These are phyloP conservation scores for Fagus sylvatica DNA, from an alignment of 306 rosid genomes.

Conservation along the genomic window DNA sequence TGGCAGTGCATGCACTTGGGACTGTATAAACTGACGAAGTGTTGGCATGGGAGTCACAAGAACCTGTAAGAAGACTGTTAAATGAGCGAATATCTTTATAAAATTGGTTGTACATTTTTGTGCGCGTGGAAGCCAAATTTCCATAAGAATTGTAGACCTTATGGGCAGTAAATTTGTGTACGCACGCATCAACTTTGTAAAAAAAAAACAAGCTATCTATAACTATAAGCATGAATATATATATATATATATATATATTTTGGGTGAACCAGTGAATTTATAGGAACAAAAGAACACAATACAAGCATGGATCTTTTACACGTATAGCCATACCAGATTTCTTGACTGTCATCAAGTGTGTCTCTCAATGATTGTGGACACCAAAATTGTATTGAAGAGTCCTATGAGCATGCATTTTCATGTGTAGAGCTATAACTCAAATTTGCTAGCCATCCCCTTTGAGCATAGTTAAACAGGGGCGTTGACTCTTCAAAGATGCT, in stretches of 20 bases:
- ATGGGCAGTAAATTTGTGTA: not conserved
- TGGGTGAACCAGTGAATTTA: too few relatives aligned
- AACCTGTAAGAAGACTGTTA: conserved; percentile 39
- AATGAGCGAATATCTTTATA: not conserved
- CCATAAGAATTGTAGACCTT: not conserved
- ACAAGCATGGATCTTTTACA: not conserved
- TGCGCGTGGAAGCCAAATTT: not conserved
- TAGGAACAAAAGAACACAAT: too few relatives aligned
- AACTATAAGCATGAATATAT: not conserved
- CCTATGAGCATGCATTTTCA: not conserved
- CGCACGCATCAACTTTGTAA: too few relatives aligned
- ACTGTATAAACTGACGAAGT: conserved; percentile 24
- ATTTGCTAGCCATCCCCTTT: not conserved
- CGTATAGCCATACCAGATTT: not conserved
- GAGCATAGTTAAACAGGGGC: not conserved
- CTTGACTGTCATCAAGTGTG: not conserved
- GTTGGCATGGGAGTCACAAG: conserved; percentile 33
- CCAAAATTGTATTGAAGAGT: not conserved
- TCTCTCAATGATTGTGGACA: not conserved
- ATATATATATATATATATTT: too few relatives aligned
- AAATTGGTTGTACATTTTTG: not conserved
- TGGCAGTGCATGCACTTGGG: conserved; percentile 28
- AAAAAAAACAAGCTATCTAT: not conserved
- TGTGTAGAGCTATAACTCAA: not conserved
- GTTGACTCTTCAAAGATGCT: too few relatives aligned